A percentile compares a stretch with the other conserved stretches of the same genome.
Evolutionary conservation across 1,284 basidiomycete genomes (phyloP).

Genomic region (Inonotus hispidus): DNA sequence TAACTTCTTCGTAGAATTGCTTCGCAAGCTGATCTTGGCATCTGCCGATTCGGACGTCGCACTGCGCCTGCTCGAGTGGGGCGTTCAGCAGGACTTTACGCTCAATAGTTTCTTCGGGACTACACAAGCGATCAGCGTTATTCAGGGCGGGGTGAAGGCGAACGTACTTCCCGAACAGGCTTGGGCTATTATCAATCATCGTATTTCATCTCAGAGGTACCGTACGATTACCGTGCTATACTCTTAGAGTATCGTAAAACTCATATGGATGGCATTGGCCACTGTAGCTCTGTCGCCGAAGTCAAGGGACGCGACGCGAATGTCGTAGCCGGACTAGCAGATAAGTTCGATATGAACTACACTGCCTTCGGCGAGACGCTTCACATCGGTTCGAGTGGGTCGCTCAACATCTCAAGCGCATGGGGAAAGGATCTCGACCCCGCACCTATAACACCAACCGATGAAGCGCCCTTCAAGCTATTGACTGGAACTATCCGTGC

Average conservation of each 20-base stretch:
- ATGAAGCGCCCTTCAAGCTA: slow-evolving; percentile 41
- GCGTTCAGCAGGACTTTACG: slow-evolving; percentile 28
- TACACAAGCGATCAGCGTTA: slow-evolving; percentile 56
- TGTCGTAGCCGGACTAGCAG: slow-evolving; percentile 39
- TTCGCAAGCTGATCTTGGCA: slow-evolving; percentile 31
- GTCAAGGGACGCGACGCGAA: slow-evolving; percentile 37
- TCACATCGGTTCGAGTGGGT: slow-evolving; percentile 30
- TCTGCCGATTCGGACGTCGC: slow-evolving; percentile 37
- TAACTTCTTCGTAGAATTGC: slow-evolving; percentile 23
- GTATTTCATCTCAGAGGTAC: slow-evolving; percentile 41
- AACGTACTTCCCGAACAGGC: slow-evolving; percentile 56
- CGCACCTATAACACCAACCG: slow-evolving; percentile 47
- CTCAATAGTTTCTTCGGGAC: slow-evolving; percentile 41
- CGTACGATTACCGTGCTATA: not conserved
- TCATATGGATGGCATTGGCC: slow-evolving; percentile 18
- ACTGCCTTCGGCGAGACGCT: slow-evolving; percentile 37
- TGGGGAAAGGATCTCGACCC: slow-evolving; percentile 46
- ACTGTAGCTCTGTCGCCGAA: slow-evolving; percentile 36
- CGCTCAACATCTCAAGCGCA: slow-evolving; percentile 38
- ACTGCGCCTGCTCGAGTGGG: slow-evolving; percentile 35
- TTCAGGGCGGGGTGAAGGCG: slow-evolving; percentile 56
- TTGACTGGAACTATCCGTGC: slow-evolving; percentile 49
- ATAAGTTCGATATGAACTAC: slow-evolving; percentile 40
- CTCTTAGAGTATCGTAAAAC: slow-evolving; percentile 28
- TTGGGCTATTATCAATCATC: slow-evolving; percentile 49